phyloP scores from a whole-genome alignment of 177 flowering plant species.

The Vitis hybrid region DNA sequence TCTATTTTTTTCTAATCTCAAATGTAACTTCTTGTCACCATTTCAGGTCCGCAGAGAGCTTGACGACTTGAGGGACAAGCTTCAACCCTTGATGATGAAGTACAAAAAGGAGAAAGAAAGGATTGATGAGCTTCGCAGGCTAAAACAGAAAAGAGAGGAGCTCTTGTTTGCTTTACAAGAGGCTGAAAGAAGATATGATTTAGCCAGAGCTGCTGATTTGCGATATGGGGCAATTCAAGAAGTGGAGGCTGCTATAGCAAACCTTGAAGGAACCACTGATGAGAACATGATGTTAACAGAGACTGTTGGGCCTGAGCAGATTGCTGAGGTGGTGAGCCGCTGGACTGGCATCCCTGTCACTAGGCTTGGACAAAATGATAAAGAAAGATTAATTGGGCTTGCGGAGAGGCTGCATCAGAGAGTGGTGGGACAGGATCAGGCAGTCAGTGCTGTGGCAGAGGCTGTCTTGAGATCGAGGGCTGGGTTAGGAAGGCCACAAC shows the following conservation, averaged over 20 bases:
- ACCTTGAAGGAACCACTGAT: slow-evolving; percentile 58
- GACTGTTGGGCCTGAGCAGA: slow-evolving; percentile 87
- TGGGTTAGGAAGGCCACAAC: slow-evolving; percentile 84
- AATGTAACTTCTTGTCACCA: background rate
- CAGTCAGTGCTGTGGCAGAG: slow-evolving; percentile 85
- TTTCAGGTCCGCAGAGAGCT: slow-evolving; percentile 72
- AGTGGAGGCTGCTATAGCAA: slow-evolving; percentile 71
- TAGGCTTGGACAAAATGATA: slow-evolving; percentile 88
- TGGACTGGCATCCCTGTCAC: slow-evolving; percentile 99
- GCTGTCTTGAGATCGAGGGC: slow-evolving; percentile 90
- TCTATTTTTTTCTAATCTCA: background rate
- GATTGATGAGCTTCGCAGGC: slow-evolving; percentile 74
- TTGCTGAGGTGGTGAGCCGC: slow-evolving; percentile 93
- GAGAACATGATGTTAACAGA: slow-evolving; percentile 78
- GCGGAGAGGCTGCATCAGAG: slow-evolving; percentile 81
- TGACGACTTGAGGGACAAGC: slow-evolving; percentile 85
- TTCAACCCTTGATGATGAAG: slow-evolving; percentile 87
- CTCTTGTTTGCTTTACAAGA: slow-evolving; percentile 62
- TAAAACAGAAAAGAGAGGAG: slow-evolving; percentile 83
- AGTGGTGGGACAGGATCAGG: slow-evolving; percentile 91
- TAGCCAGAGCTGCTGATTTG: slow-evolving; percentile 87
- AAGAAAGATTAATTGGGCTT: slow-evolving; percentile 74
- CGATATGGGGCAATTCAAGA: slow-evolving; percentile 82
- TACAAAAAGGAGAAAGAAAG: slow-evolving; percentile 84
- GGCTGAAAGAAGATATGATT: slow-evolving; percentile 86